phyloP scores from a whole-genome alignment of 768 basidiomycete species.

The Mycena pura region DNA sequence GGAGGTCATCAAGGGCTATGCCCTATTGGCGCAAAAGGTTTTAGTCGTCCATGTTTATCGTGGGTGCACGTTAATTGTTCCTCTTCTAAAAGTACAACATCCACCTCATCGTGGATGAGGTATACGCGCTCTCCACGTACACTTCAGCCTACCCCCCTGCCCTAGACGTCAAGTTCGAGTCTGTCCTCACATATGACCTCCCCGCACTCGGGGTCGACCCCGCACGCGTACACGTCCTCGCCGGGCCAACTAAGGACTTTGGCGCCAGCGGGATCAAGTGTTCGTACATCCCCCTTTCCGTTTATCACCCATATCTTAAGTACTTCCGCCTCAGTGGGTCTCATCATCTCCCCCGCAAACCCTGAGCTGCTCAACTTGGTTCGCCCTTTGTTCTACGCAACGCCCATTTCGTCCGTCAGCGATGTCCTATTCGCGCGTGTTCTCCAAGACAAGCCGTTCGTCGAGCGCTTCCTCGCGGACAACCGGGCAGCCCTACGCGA shows the following conservation, averaged over 20 bases:
- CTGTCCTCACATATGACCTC: conserved; percentile 31
- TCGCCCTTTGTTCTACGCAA: conserved; percentile 28
- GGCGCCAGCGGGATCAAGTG: conserved; percentile 35
- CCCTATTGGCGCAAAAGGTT: conserved; percentile 24
- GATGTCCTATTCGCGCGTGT: conserved; percentile 32
- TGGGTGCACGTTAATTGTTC: too few relatives aligned
- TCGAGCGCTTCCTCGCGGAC: conserved; percentile 24
- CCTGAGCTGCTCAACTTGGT: conserved; percentile 23
- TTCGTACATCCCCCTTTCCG: neutral
- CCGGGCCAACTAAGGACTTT: conserved; percentile 41
- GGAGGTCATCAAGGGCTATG: conserved; percentile 31
- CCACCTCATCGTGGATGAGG: conserved; percentile 38
- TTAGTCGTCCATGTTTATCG: too few relatives aligned
- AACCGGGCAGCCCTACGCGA: conserved; percentile 24
- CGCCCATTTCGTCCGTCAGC: conserved; percentile 29
- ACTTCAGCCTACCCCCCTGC: conserved; percentile 26
- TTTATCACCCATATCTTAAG: neutral
- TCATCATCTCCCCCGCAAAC: conserved; percentile 27
- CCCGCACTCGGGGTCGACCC: conserved; percentile 27
- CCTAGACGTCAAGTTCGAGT: conserved; percentile 24
- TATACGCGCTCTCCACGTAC: conserved; percentile 37
- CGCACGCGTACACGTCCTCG: conserved; percentile 33
- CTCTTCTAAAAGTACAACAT: conserved; percentile 35
- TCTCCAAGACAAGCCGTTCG: conserved; percentile 26
- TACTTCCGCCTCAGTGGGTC: conserved; percentile 25